Evolutionary conservation across 345 rosid species (phyloP).

Genomic region (Corymbia maculata): DNA sequence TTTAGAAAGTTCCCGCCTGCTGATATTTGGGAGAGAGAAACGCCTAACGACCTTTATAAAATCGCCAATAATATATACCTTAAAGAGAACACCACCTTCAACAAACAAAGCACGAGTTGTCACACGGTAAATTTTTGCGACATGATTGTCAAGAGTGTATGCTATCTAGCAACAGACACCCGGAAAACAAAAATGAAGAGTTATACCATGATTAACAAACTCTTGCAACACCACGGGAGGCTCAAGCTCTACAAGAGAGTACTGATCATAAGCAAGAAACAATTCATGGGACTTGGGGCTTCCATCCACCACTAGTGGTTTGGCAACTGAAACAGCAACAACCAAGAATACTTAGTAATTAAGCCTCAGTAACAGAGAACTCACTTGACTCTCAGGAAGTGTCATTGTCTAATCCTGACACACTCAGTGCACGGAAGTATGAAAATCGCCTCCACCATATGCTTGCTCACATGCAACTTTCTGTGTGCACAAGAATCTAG

Average conservation of each 20-base stretch:
- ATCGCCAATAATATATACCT: constrained; percentile 75
- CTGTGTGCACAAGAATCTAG: neutral
- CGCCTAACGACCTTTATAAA: constrained; percentile 75
- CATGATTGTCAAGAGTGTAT: neutral
- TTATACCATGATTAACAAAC: constrained; percentile 86
- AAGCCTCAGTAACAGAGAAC: neutral
- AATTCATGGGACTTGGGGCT: constrained; percentile 79
- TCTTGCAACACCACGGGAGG: constrained; percentile 88
- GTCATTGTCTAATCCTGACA: neutral
- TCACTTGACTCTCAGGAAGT: neutral
- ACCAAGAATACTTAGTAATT: neutral
- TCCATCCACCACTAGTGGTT: constrained; percentile 87
- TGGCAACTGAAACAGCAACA: constrained; percentile 51
- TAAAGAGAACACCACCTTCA: constrained; percentile 81
- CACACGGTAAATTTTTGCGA: neutral
- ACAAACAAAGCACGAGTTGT: neutral
- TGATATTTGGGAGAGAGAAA: constrained; percentile 69
- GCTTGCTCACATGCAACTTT: neutral
- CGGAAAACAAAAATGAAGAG: neutral
- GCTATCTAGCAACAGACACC: neutral
- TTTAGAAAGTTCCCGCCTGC: constrained; percentile 40
- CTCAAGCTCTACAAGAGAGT: constrained; percentile 65
- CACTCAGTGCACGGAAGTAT: neutral
- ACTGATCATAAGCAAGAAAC: constrained; percentile 67
- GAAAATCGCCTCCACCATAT: neutral